Percentiles rank a stretch among this genome's conserved stretches.
Conservation (phyloP, 208 protist species). For the Wallacemonas sp. region DNA sequence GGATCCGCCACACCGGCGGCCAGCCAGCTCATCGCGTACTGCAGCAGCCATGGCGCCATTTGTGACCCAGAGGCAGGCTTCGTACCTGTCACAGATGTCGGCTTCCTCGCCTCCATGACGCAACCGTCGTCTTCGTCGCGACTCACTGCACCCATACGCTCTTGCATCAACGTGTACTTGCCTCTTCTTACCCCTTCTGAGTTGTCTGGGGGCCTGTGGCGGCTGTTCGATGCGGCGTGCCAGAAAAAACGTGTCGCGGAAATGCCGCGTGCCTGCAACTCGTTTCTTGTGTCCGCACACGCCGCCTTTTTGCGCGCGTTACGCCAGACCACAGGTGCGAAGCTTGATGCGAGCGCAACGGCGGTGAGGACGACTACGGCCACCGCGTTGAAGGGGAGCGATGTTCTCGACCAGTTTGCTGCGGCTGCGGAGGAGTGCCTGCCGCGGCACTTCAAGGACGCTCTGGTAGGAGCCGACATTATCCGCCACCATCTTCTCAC, state of each 20-base stretch:
- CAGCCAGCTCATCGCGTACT: slow-evolving; percentile 63
- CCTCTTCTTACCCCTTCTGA: slow-evolving; percentile 60
- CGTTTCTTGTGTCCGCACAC: slow-evolving; percentile 57
- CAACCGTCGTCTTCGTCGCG: slow-evolving; percentile 7
- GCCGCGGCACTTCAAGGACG: slow-evolving; percentile 23
- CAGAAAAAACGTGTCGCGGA: slow-evolving; percentile 44
- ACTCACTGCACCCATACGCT: slow-evolving; percentile 13
- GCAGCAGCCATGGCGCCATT: slow-evolving; percentile 58
- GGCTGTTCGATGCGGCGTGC: slow-evolving; percentile 57
- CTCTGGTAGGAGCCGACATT: slow-evolving; percentile 35
- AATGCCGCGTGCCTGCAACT: slow-evolving; percentile 33
- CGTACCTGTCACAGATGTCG: slow-evolving; percentile 51
- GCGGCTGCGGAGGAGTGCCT: neutral
- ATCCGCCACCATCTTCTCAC: slow-evolving; percentile 31
- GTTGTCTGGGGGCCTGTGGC: slow-evolving; percentile 42
- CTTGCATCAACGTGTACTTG: slow-evolving; percentile 53
- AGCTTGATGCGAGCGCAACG: neutral
- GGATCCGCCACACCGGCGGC: slow-evolving; percentile 23
- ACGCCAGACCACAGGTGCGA: neutral
- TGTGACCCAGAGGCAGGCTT: slow-evolving; percentile 58
- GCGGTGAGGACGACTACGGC: too few species aligned
- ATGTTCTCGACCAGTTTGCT: slow-evolving; percentile 3
- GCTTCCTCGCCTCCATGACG: slow-evolving; percentile 43
- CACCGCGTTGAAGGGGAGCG: slow-evolving; percentile 1
- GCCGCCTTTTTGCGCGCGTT: slow-evolving; percentile 12